These are phyloP conservation scores for Amborella trichopoda DNA, from an alignment of 164 flowering plant species.

Conservation along the genomic window DNA sequence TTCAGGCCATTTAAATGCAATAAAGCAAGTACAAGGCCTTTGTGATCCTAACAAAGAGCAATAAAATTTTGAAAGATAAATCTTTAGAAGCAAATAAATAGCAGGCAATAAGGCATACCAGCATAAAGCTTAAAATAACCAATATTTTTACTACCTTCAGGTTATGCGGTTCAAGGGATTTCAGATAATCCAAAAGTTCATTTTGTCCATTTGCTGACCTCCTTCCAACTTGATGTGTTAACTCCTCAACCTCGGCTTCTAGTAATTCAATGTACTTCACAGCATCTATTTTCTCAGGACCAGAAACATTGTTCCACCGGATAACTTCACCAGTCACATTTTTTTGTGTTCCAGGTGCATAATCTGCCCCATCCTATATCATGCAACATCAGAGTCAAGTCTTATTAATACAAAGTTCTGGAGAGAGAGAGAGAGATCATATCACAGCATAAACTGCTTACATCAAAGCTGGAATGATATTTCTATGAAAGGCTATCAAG, in stretches of 20 bases:
- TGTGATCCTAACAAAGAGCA: too few relatives aligned
- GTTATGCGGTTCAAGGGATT: conserved; percentile 94
- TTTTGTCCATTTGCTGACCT: conserved; percentile 64
- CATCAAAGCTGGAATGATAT: too few relatives aligned
- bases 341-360: conserved; percentile 96
- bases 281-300: conserved; percentile 86
- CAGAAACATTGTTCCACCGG: conserved; percentile 88
- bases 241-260: conserved; percentile 93
- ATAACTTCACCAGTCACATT: conserved; percentile 92
- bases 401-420: too few relatives aligned
- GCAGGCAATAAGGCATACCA: not conserved
- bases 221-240: conserved; percentile 69
- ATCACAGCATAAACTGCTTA: not conserved
- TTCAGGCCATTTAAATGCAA: too few relatives aligned
- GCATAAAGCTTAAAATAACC: not conserved
- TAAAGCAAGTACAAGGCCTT: too few relatives aligned
- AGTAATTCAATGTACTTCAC: conserved; percentile 84
- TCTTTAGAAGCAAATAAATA: not conserved
- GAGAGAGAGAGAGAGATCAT: not conserved
- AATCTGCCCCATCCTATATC: conserved; percentile 66
- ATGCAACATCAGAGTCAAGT: too few relatives aligned
- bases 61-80: too few relatives aligned
- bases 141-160: conserved; percentile 42
- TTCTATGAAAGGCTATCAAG: too few relatives aligned
- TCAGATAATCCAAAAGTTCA: conserved; percentile 81